Evolutionary conservation across 148 eudicot species (phyloP).

Genomic region (Chenopodium suecicum): DNA sequence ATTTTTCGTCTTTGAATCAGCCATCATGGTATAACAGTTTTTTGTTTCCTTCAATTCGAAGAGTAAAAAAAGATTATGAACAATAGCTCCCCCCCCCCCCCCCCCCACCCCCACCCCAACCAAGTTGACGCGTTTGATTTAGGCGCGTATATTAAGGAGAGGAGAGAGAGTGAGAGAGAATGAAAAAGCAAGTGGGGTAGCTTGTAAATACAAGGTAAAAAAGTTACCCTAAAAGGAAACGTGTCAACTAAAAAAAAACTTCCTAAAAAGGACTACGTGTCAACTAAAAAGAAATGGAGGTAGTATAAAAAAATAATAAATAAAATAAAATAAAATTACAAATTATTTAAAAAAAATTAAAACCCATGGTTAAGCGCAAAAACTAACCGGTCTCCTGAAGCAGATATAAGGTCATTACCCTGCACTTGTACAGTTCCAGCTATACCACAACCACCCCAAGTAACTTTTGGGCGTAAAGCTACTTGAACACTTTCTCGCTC

Average conservation of each 20-base stretch:
- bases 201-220: too few relatives aligned
- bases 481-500: conserved; percentile 96
- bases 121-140: too few relatives aligned
- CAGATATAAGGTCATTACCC: conserved; percentile 73
- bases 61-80: neutral
- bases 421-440: conserved; percentile 87
- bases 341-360: neutral
- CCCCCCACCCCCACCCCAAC: neutral
- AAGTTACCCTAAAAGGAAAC: too few relatives aligned
- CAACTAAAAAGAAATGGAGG: too few relatives aligned
- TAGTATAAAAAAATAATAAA: too few relatives aligned
- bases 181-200: too few relatives aligned
- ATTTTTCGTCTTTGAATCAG: neutral
- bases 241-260: too few relatives aligned
- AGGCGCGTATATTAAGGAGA: too few relatives aligned
- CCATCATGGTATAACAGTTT: neutral
- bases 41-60: neutral
- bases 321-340: too few relatives aligned
- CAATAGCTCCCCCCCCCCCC: neutral
- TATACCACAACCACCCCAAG: conserved; percentile 67
- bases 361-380: neutral
- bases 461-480: conserved; percentile 93
- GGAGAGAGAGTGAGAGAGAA: too few relatives aligned
- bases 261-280: too few relatives aligned
- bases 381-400: conserved; percentile 81